Base-by-base conservation (phyloP, 345 rosid species). In the Pelargonium nanum region DNA sequence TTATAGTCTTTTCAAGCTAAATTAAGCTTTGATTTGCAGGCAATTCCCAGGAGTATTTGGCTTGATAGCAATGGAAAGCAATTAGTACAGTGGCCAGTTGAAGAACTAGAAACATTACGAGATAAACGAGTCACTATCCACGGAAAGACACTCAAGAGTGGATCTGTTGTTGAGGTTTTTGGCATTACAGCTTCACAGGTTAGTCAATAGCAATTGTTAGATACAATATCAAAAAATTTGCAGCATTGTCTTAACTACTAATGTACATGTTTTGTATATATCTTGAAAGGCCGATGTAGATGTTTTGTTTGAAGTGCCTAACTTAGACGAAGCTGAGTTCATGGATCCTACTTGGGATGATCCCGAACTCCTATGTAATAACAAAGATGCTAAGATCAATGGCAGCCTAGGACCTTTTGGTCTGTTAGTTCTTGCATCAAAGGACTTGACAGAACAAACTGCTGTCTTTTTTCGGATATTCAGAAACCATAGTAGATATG, bases 401-500 rank as follows among this genome's bases (percentile, higher is more conserved):
- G 76, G 89, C 1, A 75, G 76, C n/a, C 55, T 84, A 10, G 91
- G 95, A 30, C 89, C 91, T 51, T 85, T 89, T 52, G 91, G 91
- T 52, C 65, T 89, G 17, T 50, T 81, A 58, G 80, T 79, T 13
- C 53, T 87, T 44, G 86, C 84, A 1, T 74, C 95, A 0, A 52
- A 77, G 60, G 73, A 64, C 21, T 69, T 80, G 20, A 53, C 74
- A 62, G 97, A 89, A 67, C 74, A 67, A 51, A 86, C 89, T 4
- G 83, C 86, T 0, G 83, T 89, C 0, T 81, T 80, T 76, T 68
- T 86, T 9, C 74, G 83, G 51, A 72, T 89, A 19, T 89, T 86
- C 72, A 81, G 75, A 74, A 63, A 61, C n/a, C 44, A 40, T 9
- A 26, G 55, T 61, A 72, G 73, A 58, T 72, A 80, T 25, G 71